Base-by-base conservation (phyloP, 495 filamentous ascomycete genomes). In the Cladorrhinum samala region DNA sequence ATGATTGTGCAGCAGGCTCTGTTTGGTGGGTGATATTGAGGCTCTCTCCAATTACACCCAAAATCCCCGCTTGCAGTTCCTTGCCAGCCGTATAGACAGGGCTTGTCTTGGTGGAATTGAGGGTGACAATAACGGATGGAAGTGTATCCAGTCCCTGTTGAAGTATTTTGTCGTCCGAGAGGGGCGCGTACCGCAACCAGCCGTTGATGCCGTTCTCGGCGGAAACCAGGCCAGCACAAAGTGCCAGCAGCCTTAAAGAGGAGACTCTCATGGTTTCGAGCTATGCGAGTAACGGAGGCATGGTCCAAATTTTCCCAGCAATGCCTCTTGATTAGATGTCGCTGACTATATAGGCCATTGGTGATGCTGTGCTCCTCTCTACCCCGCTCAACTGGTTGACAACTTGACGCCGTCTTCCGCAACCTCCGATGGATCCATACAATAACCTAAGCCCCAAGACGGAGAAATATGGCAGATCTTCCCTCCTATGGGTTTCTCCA, bases 131-230 rank as follows among this genome's bases (percentile, higher is more conserved):
- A 9, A 48, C 68, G 6, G 75, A 69, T 14, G 80, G 79, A 16
- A 80, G 60, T 44, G 36, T 53, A 6, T 33, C 27, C 6, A 33
- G 27, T 33, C 27, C 27, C 19, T 54, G 48, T 39, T 39, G 41
- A 20, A 54, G 23, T 64, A 67, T 39, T 64, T 53, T 25, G 73
- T 33, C 66, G 43, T 66, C 58, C 1, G 76, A 70, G 38, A 86
- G 53, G 9, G 75, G 72, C 18, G 83, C 79, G 66, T 87, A 87
- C 43, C 83, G 78, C 36, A 88, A 62, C 84, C 84, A 88, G 50
- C 72, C 83, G 45, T 75, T 68, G 19, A 80, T 63, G 13, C 84
- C 84, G 57, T 80, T 76, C 56, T 88, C 81, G 37, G 78, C 75
- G 25, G 73, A 73, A 14, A 64, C 67, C 41, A 62, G 66, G 33